Conservation (phyloP, 345 rosid genomes). For the Draba incana region DNA sequence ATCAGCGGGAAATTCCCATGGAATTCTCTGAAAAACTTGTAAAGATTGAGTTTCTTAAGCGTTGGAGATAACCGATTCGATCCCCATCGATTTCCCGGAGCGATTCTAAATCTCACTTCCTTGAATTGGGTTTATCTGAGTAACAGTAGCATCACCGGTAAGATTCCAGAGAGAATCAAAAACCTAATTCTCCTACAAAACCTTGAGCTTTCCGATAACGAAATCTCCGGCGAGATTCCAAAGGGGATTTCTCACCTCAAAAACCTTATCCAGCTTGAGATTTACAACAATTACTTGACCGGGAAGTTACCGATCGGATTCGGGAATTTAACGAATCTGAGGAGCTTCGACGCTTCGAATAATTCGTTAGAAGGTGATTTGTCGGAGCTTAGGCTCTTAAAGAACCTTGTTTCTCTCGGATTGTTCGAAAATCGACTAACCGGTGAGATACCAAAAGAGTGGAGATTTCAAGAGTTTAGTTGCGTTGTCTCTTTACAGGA, state of each 20-base stretch:
- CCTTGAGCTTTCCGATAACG: conserved; percentile 71
- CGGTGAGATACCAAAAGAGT: conserved; percentile 69
- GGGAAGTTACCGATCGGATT: conserved; percentile 71
- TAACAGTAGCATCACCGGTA: conserved; percentile 70
- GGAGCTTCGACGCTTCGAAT: conserved; percentile 61
- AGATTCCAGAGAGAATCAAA: conserved; percentile 67
- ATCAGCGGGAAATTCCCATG: conserved; percentile 74
- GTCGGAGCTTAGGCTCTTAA: conserved; percentile 55
- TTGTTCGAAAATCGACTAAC: conserved; percentile 64
- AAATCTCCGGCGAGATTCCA: conserved; percentile 63
- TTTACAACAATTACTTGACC: conserved; percentile 62
- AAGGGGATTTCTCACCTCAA: conserved; percentile 51
- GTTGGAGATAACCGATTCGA: conserved; percentile 73
- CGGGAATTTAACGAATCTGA: conserved; percentile 54
- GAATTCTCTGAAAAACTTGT: conserved; percentile 59
- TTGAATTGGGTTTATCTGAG: conserved; percentile 71
- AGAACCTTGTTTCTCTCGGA: conserved; percentile 54
- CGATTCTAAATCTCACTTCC: conserved; percentile 53
- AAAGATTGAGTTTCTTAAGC: conserved; percentile 62
- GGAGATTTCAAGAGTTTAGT: conserved; percentile 63
- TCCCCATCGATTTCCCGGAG: conserved; percentile 57
- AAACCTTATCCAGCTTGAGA: conserved; percentile 69
- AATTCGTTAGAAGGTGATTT: conserved; percentile 70
- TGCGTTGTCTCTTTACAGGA: conserved; percentile 61
- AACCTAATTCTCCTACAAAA: conserved; percentile 59